These are phyloP conservation scores for Colletotrichum trifolii DNA, from an alignment of 2,329 filamentous ascomycete species.

Conservation along the genomic window DNA sequence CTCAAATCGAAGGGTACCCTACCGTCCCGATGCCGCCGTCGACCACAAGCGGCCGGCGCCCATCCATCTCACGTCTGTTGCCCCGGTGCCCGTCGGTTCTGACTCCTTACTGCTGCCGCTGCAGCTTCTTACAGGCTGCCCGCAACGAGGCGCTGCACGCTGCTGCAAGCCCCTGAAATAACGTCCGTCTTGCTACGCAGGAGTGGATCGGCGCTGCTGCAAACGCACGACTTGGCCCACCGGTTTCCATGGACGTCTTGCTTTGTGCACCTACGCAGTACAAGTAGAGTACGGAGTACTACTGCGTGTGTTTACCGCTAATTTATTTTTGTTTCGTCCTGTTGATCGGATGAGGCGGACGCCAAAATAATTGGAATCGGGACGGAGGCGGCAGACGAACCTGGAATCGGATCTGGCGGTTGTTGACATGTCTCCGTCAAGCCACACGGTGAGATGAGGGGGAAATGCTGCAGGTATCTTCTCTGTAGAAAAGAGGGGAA, in stretches of 20 bases:
- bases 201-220: constrained; percentile 33
- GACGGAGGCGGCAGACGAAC: too few relatives aligned
- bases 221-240: constrained; percentile 32
- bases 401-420: constrained; percentile 11
- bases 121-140: constrained; percentile 24
- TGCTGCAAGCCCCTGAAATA: constrained; percentile 37
- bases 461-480: too few relatives aligned
- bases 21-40: constrained; percentile 30
- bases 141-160: constrained; percentile 22
- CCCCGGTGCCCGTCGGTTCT: constrained; percentile 29
- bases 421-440: background rate
- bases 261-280: too few relatives aligned
- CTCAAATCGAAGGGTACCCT: background rate
- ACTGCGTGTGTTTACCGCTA: too few relatives aligned
- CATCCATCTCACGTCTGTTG: constrained; percentile 31
- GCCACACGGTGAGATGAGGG: background rate
- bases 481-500: background rate
- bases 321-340: constrained; percentile 35
- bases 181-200: constrained; percentile 5
- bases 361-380: constrained; percentile 26
- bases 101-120: constrained; percentile 27
- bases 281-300: too few relatives aligned
- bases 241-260: constrained; percentile 29
- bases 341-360: constrained; percentile 31
- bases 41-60: constrained; percentile 6